Base-by-base conservation (phyloP, 768 basidiomycete species). In the Boletus sp. region DNA sequence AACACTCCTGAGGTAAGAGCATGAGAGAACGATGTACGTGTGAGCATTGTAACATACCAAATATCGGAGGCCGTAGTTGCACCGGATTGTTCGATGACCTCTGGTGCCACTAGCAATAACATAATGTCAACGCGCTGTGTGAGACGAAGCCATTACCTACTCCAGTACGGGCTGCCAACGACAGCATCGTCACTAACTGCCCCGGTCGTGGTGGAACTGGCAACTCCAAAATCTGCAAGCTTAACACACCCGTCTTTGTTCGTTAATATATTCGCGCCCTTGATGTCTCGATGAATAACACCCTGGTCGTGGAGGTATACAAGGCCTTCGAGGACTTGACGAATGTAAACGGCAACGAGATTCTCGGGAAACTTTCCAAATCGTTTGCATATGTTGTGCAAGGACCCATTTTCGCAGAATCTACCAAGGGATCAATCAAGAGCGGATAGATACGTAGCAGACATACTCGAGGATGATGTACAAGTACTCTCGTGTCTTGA, bases 321-420 rank as follows among this genome's bases (percentile, higher is more conserved):
- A 33, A 99, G 79, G 1, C 97, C 97, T 64, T 96, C 90, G 30
- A 99, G 80, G 23, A 98, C 92, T 73, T 99, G 97, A 41, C 90
- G 91, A 62, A 98, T 92, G 74, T 98, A 98, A 15, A 98, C 91
- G 0, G 91, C 94, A 27, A 98, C 96, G 19, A 99, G 84, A 61
- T 84, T 90, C 70, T 99, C 97, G 1, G 97, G 97, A 68, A 99
- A 98, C 77, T 98, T 98, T 60, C 97, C 97, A 66, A 98, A 99
- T 45, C 90, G 86, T 72, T 98, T 98, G 72, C 87, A 88, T 64
- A 98, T 97, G 55, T 88, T 90, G 69, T 96, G 91, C 8, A 99
- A 77, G 6, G 93, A 97, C 17, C 97, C 97, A 66, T 99, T 99
- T 79, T 99, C 97, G 75, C 97, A 98, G 69, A 95, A 96, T 64